Percentiles rank a stretch among this genome's conserved stretches.
Conservation (phyloP, 257 asterid species). For the Nemophila menziesii region DNA sequence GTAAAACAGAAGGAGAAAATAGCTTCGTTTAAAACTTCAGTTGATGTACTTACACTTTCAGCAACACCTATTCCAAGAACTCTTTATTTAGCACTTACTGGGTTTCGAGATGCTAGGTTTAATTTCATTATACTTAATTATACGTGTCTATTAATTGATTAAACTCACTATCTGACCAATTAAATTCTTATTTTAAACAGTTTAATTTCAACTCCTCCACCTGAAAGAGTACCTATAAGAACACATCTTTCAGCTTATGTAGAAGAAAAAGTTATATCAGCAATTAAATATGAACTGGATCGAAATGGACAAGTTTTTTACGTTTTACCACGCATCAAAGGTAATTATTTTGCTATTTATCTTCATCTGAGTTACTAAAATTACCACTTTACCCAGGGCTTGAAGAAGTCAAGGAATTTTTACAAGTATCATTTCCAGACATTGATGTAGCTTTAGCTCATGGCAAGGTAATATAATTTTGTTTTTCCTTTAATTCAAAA, state of each 20-base stretch:
- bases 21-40: constrained; percentile 93
- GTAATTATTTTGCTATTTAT: constrained; percentile 19
- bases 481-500: neutral
- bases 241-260: constrained; percentile 79
- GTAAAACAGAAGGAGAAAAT: constrained; percentile 95
- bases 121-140: constrained; percentile 5
- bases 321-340: constrained; percentile 95
- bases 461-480: constrained; percentile 52
- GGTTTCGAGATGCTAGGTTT: constrained; percentile 98
- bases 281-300: constrained; percentile 75
- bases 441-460: constrained; percentile 90
- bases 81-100: constrained; percentile 89
- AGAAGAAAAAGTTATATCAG: constrained; percentile 60
- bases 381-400: constrained; percentile 52
- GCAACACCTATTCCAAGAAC: constrained; percentile 98
- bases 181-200: constrained; percentile 20
- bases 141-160: neutral
- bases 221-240: constrained; percentile 94
- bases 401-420: constrained; percentile 79
- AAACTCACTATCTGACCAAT: neutral
- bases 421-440: constrained; percentile 55
- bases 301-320: constrained; percentile 92
- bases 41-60: constrained; percentile 94
- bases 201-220: constrained; percentile 90
- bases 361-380: neutral